Evolutionary conservation across 2,329 filamentous ascomycete genomes (phyloP).

Genomic region (Aspergillus terreus): DNA sequence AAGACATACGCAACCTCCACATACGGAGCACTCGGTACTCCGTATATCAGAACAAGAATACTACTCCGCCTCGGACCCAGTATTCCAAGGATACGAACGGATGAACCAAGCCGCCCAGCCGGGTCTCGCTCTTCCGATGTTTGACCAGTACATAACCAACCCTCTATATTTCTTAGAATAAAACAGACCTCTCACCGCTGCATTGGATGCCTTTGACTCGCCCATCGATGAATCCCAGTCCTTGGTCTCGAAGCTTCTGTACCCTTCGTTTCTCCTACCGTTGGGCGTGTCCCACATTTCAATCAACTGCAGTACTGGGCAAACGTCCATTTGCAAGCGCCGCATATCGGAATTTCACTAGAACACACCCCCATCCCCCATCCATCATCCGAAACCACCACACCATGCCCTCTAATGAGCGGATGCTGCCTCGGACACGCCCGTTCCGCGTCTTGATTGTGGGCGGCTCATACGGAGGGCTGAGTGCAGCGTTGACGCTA

Average conservation of each 20-base stretch:
- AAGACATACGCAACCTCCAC: too few species aligned
- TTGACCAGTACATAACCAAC: too few species aligned
- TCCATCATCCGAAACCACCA: background rate
- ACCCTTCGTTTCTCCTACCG: background rate
- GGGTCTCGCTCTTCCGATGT: too few species aligned
- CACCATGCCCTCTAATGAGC: conserved; percentile 27
- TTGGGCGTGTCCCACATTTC: background rate
- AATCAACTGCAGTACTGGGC: background rate
- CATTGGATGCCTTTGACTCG: conserved; percentile 1
- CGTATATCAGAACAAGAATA: too few species aligned
- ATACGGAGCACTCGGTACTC: too few species aligned
- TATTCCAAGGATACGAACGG: too few species aligned
- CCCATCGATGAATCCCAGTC: background rate
- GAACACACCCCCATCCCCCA: too few species aligned
- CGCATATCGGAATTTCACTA: too few species aligned
- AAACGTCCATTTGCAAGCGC: background rate
- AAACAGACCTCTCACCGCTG: background rate
- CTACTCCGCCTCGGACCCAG: too few species aligned
- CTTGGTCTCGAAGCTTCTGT: conserved; percentile 5
- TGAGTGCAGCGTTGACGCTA: conserved; percentile 64
- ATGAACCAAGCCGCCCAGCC: too few species aligned
- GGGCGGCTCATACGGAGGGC: conserved; percentile 69
- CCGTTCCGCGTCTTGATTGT: conserved; percentile 59
- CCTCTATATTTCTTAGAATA: background rate
- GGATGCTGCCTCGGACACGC: conserved; percentile 16